phyloP scores from a whole-genome alignment of 164 flowering plant species.

The Liquidambar formosana region DNA sequence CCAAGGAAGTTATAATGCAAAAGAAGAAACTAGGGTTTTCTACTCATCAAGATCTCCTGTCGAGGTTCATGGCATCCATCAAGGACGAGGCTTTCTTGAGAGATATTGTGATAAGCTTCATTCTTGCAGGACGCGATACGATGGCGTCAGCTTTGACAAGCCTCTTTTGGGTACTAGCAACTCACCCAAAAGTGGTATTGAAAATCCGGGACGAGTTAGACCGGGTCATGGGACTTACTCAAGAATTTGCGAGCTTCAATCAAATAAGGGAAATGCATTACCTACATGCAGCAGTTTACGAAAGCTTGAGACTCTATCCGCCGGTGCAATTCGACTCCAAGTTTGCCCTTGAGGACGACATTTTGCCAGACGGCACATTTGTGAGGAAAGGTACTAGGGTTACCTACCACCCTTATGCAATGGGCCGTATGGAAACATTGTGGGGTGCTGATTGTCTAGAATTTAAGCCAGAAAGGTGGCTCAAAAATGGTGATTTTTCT shows the following conservation, averaged over 20 bases:
- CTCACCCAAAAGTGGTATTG: slow-evolving; percentile 39
- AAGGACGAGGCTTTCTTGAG: slow-evolving; percentile 41
- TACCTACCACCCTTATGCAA: slow-evolving; percentile 76
- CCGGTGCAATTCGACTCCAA: slow-evolving; percentile 73
- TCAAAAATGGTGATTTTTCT: slow-evolving; percentile 37
- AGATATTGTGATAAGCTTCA: slow-evolving; percentile 68
- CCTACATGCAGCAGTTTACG: slow-evolving; percentile 54
- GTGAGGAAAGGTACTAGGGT: slow-evolving; percentile 61
- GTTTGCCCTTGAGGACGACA: slow-evolving; percentile 47
- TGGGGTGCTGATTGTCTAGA: slow-evolving; percentile 74
- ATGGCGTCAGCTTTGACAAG: slow-evolving; percentile 61
- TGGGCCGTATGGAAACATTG: slow-evolving; percentile 71
- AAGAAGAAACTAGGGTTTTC: slow-evolving; percentile 28
- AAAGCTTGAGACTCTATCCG: slow-evolving; percentile 67
- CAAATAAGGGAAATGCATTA: slow-evolving; percentile 51
- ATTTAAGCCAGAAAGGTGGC: slow-evolving; percentile 79
- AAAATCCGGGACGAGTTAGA: slow-evolving; percentile 37
- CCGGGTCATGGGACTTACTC: slow-evolving; percentile 24
- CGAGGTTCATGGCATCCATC: slow-evolving; percentile 52
- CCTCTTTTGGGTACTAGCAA: slow-evolving; percentile 52
- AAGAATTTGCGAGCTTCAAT: slow-evolving; percentile 25
- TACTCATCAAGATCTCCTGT: slow-evolving; percentile 49
- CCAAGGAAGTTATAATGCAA: slow-evolving; percentile 47
- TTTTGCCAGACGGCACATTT: slow-evolving; percentile 62
- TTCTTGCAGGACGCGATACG: slow-evolving; percentile 78